These are phyloP conservation scores for Aureoboletus auriporus DNA, from an alignment of 768 basidiomycete species.

Conservation along the genomic window DNA sequence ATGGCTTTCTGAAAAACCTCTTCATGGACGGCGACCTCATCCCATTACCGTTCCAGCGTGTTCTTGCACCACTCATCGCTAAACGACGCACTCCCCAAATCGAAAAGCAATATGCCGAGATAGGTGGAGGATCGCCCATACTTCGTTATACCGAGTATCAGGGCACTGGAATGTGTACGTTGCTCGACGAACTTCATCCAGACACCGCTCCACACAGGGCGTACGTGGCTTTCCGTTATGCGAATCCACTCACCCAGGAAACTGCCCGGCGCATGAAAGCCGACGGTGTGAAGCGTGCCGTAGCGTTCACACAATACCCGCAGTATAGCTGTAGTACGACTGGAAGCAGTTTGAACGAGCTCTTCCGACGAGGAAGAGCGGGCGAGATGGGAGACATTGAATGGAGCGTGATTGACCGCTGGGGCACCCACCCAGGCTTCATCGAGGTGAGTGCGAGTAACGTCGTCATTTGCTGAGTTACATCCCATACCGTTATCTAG, in stretches of 20 bases:
- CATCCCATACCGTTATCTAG: slow-evolving; percentile 37
- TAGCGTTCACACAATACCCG: slow-evolving; percentile 98
- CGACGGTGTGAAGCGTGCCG: slow-evolving; percentile 87
- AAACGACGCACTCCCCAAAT: slow-evolving; percentile 86
- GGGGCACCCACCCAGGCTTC: slow-evolving; percentile 94
- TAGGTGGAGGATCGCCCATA: slow-evolving; percentile 97
- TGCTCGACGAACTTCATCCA: slow-evolving; percentile 94
- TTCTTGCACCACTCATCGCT: slow-evolving; percentile 87
- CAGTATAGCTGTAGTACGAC: slow-evolving; percentile 99
- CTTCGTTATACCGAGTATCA: slow-evolving; percentile 84
- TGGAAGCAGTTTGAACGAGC: slow-evolving; percentile 93
- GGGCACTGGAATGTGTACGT: slow-evolving; percentile 82
- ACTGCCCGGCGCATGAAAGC: slow-evolving; percentile 78
- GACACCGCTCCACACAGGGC: slow-evolving; percentile 91
- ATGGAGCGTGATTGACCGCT: slow-evolving; percentile 98
- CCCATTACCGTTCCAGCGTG: slow-evolving; percentile 86
- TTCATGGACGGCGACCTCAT: slow-evolving; percentile 94
- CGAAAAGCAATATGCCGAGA: slow-evolving; percentile 89
- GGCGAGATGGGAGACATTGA: slow-evolving; percentile 67
- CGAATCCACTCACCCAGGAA: slow-evolving; percentile 80
- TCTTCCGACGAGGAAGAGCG: slow-evolving; percentile 62
- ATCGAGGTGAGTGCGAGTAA: slow-evolving; percentile 68
- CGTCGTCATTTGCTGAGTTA: not conserved
- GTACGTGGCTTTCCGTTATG: slow-evolving; percentile 96
- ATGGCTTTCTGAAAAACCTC: slow-evolving; percentile 87